These are phyloP conservation scores for Penicillium tannophilum DNA, from an alignment of 495 filamentous ascomycete species.

Conservation along the genomic window DNA sequence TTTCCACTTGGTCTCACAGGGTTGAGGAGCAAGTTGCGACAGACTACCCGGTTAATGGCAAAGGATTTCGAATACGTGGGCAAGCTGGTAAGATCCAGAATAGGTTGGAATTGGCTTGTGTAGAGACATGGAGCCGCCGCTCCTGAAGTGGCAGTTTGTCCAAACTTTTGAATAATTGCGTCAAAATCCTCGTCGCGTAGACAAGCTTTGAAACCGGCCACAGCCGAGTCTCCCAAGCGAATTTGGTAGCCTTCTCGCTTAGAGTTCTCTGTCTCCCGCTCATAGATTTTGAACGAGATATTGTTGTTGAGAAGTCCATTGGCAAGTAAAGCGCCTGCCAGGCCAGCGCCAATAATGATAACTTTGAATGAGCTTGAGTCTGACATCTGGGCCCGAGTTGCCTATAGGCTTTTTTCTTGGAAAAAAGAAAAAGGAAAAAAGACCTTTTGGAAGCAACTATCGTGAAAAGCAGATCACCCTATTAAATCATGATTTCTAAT, in stretches of 20 bases:
- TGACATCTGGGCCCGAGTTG: background rate
- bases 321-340: background rate
- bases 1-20: background rate
- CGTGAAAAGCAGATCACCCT: background rate
- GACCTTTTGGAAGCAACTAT: background rate
- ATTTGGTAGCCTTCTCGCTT: slow-evolving; percentile 2
- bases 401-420: background rate
- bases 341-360: background rate
- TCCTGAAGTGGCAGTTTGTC: background rate
- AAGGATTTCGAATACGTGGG: slow-evolving; percentile 2
- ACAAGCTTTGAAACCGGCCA: background rate
- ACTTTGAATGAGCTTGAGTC: background rate
- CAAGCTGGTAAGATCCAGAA: background rate
- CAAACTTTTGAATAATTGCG: background rate
- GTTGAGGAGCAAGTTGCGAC: background rate
- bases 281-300: background rate
- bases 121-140: background rate
- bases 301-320: background rate
- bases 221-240: background rate
- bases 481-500: no score
- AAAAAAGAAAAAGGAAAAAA: background rate
- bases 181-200: background rate
- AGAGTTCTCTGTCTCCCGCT: background rate
- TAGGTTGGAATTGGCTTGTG: background rate
- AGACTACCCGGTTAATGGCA: background rate